Evolutionary conservation across 2,329 filamentous ascomycete genomes (phyloP).

Genomic region (Cladosporium sp.): DNA sequence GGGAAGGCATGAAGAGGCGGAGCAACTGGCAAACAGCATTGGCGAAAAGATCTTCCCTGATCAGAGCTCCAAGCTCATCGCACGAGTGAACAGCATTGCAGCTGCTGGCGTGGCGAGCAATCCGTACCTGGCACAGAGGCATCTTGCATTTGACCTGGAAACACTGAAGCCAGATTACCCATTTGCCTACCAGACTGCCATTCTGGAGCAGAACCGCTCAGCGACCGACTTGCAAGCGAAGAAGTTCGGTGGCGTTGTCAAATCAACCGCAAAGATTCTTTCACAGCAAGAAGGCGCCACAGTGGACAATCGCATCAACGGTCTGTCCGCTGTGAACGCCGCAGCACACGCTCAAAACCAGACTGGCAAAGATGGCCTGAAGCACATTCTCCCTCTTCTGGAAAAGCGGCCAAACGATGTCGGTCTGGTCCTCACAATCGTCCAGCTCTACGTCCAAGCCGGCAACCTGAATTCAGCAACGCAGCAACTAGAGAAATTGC

Average conservation of each 20-base stretch:
- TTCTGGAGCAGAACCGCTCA: conserved; percentile 60
- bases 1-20: conserved; percentile 63
- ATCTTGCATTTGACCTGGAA: conserved; percentile 53
- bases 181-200: conserved; percentile 66
- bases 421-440: conserved; percentile 71
- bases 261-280: conserved; percentile 50
- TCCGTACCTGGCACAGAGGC: conserved; percentile 63
- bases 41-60: conserved; percentile 63
- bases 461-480: conserved; percentile 72
- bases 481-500: conserved; percentile 69
- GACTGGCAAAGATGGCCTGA: conserved; percentile 64
- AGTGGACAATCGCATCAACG: conserved; percentile 41
- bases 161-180: conserved; percentile 58
- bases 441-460: conserved; percentile 73
- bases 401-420: conserved; percentile 75
- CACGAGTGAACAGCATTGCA: conserved; percentile 61
- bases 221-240: conserved; percentile 62
- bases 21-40: conserved; percentile 58
- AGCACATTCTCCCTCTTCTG: conserved; percentile 63
- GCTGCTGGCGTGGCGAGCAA: conserved; percentile 48
- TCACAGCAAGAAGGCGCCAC: conserved; percentile 43
- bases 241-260: conserved; percentile 63
- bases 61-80: conserved; percentile 61
- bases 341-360: conserved; percentile 66
- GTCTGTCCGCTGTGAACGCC: conserved; percentile 63